phyloP scores from a whole-genome alignment of 768 basidiomycete species.

The Clitopilus passeckerianus region DNA sequence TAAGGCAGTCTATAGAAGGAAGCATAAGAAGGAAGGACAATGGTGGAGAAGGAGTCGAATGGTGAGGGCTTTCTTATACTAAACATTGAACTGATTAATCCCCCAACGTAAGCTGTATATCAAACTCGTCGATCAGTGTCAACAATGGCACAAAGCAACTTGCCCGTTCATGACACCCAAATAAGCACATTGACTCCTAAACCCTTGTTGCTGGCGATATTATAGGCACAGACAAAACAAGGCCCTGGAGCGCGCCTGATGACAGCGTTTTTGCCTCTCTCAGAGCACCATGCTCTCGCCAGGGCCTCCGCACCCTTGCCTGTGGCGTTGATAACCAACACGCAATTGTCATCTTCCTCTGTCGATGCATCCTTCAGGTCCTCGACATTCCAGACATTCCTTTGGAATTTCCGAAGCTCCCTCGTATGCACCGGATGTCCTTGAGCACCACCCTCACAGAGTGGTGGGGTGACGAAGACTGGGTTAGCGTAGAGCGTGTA shows the following conservation, averaged over 20 bases:
- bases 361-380: constrained; percentile 1
- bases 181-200: neutral
- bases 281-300: constrained; percentile 7
- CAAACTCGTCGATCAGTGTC: too few species aligned
- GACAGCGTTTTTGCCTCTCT: constrained; percentile 6
- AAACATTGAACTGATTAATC: too few species aligned
- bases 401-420: constrained; percentile 1
- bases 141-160: too few species aligned
- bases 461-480: constrained; percentile 3
- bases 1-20: too few species aligned
- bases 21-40: too few species aligned
- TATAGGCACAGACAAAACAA: constrained; percentile 4
- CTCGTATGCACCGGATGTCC: neutral
- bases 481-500: constrained; percentile 5
- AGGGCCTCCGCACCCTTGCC: constrained; percentile 4
- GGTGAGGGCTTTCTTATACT: too few species aligned
- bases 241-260: neutral
- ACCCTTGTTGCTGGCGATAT: neutral
- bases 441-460: constrained; percentile 2
- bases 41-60: too few species aligned
- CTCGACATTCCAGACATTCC: constrained; percentile 1
- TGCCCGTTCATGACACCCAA: constrained; percentile 1
- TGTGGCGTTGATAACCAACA: constrained; percentile 7
- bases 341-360: neutral
- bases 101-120: too few species aligned